A percentile compares a stretch with the other conserved stretches of the same genome.
phyloP scores from a whole-genome alignment of 2,329 filamentous ascomycete species.

The Neopestalotiopsis sp. region DNA sequence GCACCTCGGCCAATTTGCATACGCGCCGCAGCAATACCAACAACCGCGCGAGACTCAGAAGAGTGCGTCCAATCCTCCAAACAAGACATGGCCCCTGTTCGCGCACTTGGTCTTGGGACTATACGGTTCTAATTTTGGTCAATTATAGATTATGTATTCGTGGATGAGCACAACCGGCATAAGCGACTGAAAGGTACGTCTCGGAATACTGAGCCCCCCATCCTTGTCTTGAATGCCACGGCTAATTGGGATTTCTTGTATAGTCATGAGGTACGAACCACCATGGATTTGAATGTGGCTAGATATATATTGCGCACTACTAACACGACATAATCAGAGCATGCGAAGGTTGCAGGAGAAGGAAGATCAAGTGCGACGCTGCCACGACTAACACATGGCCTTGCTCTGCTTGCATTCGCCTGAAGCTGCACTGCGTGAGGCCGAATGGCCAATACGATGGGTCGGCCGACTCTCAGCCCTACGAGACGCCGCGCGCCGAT shows the following conservation, averaged over 20 bases:
- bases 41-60: conserved; percentile 79
- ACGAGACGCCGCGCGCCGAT: conserved; percentile 54
- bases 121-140: conserved; percentile 23
- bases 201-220: conserved; percentile 13
- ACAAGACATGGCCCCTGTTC: too few species aligned
- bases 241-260: conserved; percentile 2
- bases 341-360: conserved; percentile 90
- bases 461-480: conserved; percentile 48
- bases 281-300: background rate
- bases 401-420: conserved; percentile 87
- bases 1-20: conserved; percentile 78
- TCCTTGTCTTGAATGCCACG: background rate
- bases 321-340: conserved; percentile 82
- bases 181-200: conserved; percentile 88
- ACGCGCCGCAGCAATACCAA: conserved; percentile 67
- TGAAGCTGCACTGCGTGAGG: conserved; percentile 92
- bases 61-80: conserved; percentile 61
- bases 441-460: conserved; percentile 82
- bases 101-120: background rate
- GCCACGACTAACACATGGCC: conserved; percentile 98
- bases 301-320: background rate
- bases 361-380: conserved; percentile 98
- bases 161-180: conserved; percentile 97
- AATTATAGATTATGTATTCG: conserved; percentile 90
- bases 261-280: conserved; percentile 19